Evolutionary conservation across 225 moss, liverwort and hornwort genomes (phyloP).

Genomic region (Antitrichia curtipendula): DNA sequence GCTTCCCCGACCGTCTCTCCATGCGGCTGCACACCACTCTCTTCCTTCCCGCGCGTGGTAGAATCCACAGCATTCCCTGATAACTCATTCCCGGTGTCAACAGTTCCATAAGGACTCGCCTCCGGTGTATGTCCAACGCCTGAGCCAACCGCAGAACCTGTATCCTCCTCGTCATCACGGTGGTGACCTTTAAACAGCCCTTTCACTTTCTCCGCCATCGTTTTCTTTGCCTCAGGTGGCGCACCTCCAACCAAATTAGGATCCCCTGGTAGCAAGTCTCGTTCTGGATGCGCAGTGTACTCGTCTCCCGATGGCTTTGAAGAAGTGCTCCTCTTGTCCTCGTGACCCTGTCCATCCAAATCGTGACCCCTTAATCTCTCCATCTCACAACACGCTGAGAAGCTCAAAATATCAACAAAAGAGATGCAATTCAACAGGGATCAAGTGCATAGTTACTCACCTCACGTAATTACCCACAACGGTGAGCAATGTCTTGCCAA

Average conservation of each 20-base stretch:
- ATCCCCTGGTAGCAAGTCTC: not conserved
- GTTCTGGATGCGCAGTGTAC: slow-evolving; percentile 8
- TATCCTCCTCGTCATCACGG: not conserved
- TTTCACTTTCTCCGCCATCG: slow-evolving; percentile 35
- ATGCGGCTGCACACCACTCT: not conserved
- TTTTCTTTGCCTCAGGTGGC: not conserved
- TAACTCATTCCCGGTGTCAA: not conserved
- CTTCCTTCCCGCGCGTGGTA: not conserved
- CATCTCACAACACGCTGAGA: not conserved
- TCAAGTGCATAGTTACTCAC: not conserved
- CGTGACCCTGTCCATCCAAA: not conserved
- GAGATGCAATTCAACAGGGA: not conserved
- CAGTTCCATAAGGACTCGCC: not conserved
- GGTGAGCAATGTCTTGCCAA: not conserved
- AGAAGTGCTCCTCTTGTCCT: not conserved
- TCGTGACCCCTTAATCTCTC: not conserved
- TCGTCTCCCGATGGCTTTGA: not conserved
- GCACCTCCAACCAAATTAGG: not conserved
- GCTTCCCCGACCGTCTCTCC: not conserved
- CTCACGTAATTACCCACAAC: not conserved
- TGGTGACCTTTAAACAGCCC: slow-evolving; percentile 1
- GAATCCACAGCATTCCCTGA: not conserved
- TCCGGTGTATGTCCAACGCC: not conserved
- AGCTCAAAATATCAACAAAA: not conserved
- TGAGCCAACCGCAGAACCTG: not conserved